phyloP scores from a whole-genome alignment of 768 basidiomycete species.

The Artomyces pyxidatus region DNA sequence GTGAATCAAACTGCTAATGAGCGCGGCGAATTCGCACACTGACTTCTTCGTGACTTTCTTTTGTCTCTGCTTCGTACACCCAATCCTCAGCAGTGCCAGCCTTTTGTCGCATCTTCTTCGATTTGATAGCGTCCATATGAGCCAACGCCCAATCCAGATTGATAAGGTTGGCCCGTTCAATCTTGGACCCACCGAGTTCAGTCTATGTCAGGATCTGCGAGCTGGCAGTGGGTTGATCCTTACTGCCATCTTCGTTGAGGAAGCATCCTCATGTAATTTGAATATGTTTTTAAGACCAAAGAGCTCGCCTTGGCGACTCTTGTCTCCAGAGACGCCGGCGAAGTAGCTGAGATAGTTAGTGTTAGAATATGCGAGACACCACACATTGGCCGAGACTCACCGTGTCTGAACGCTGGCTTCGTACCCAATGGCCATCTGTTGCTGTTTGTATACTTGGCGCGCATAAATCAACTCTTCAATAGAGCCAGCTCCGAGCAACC shows the following conservation, averaged over 20 bases:
- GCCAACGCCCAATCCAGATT: conserved; percentile 78
- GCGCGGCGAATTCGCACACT: background rate
- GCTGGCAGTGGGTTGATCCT: conserved; percentile 16
- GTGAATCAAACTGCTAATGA: no score
- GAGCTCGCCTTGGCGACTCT: conserved; percentile 65
- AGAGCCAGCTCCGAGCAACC: conserved; percentile 80
- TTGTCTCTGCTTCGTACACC: conserved; percentile 36
- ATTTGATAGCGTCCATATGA: conserved; percentile 41
- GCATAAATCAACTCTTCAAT: conserved; percentile 86
- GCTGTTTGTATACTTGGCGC: conserved; percentile 88
- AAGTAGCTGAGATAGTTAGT: conserved; percentile 49
- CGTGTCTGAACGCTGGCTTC: conserved; percentile 77
- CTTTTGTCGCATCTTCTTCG: conserved; percentile 24
- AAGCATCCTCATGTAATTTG: conserved; percentile 57
- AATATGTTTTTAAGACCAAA: conserved; percentile 87
- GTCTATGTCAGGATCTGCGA: background rate
- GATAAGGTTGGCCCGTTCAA: conserved; percentile 65
- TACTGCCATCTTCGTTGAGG: conserved; percentile 71
- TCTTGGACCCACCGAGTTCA: conserved; percentile 35
- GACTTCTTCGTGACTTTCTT: conserved; percentile 31
- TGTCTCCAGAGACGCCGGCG: conserved; percentile 76
- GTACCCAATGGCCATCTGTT: conserved; percentile 89
- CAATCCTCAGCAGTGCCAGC: conserved; percentile 25
- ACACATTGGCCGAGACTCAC: no score
- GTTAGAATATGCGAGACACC: no score